A percentile compares a stretch with the other conserved stretches of the same genome.
phyloP scores from a whole-genome alignment of 2,329 filamentous ascomycete genomes.

The Pleoardoris graminearum region DNA sequence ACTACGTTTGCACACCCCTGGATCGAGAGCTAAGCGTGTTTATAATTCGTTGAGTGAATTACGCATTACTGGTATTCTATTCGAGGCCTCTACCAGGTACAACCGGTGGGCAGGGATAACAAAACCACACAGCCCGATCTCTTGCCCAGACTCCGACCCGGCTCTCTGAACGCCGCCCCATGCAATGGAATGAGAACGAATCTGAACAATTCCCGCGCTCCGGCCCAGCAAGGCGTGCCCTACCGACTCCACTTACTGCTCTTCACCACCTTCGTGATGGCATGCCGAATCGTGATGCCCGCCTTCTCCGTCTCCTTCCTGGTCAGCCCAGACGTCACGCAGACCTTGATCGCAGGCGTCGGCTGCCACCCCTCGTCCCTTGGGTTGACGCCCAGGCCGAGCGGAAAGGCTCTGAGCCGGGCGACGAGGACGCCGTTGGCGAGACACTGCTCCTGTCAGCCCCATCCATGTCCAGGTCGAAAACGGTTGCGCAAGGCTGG shows the following conservation, averaged over 20 bases:
- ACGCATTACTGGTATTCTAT: neutral
- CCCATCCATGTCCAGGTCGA: neutral
- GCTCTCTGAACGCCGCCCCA: no score
- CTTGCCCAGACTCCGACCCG: no score
- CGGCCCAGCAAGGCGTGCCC: no score
- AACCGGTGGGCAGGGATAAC: neutral
- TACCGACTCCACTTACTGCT: constrained; percentile 46
- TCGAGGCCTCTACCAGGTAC: neutral
- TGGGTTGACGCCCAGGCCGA: constrained; percentile 60
- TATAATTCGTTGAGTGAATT: neutral
- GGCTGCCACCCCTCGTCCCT: constrained; percentile 70
- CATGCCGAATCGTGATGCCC: constrained; percentile 82
- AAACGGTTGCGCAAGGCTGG: constrained; percentile 32
- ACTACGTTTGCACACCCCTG: no score
- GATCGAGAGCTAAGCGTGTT: no score
- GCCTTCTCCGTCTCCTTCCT: constrained; percentile 97
- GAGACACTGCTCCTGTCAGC: constrained; percentile 63
- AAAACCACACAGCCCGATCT: no score
- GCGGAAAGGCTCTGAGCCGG: constrained; percentile 75
- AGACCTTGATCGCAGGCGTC: constrained; percentile 87
- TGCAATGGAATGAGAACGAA: no score
- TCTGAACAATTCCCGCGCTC: neutral
- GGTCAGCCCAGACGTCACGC: constrained; percentile 81
- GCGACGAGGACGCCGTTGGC: constrained; percentile 89
- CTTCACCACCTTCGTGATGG: constrained; percentile 88